These are phyloP conservation scores for Posidonia australis DNA, from an alignment of 106 monocot genomes.

Conservation along the genomic window DNA sequence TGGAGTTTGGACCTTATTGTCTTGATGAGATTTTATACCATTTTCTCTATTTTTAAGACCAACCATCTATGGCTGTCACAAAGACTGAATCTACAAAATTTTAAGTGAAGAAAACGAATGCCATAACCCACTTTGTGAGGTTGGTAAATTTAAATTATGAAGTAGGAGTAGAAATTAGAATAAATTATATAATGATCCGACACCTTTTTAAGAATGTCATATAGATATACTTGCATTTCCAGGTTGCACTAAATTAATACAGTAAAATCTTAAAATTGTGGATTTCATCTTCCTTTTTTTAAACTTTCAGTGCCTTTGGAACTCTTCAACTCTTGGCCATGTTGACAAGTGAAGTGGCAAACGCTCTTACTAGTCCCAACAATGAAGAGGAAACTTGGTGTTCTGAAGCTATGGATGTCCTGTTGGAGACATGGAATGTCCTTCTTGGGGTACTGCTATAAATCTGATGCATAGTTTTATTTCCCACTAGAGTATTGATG, in stretches of 20 bases:
- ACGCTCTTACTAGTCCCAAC: conserved; percentile 28
- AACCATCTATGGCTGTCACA: too few relatives aligned
- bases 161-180: too few relatives aligned
- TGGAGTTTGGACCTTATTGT: too few relatives aligned
- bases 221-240: too few relatives aligned
- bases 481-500: neutral
- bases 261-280: neutral
- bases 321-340: conserved; percentile 56
- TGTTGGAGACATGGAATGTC: conserved; percentile 87
- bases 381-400: conserved; percentile 69
- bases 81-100: too few relatives aligned
- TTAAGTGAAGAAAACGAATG: too few relatives aligned
- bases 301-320: conserved; percentile 56
- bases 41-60: too few relatives aligned
- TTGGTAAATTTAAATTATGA: too few relatives aligned
- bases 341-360: conserved; percentile 76
- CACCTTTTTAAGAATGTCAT: too few relatives aligned
- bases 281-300: neutral
- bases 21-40: too few relatives aligned
- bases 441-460: conserved; percentile 57
- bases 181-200: too few relatives aligned
- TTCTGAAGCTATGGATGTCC: conserved; percentile 63
- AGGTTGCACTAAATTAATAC: neutral
- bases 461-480: neutral
- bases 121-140: too few relatives aligned